Percentiles rank a stretch among this genome's conserved stretches.
These are phyloP conservation scores for Trichoderma aggressivum DNA, from an alignment of 2,329 filamentous ascomycete species.

Conservation along the genomic window DNA sequence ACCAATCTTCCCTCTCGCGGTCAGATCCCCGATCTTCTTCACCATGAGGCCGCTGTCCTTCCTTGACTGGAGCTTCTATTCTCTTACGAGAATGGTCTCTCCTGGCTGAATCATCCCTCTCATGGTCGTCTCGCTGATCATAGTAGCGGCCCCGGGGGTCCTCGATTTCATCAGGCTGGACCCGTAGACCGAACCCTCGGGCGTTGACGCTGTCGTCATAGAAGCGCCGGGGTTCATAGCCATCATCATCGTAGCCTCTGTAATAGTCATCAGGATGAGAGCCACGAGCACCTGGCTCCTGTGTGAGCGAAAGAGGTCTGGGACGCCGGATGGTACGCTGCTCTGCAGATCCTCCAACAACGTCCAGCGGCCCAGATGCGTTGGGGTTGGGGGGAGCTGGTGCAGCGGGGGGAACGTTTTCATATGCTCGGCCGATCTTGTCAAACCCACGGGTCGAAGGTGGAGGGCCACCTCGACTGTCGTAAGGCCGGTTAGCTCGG, in stretches of 20 bases:
- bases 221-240: slow-evolving; percentile 39
- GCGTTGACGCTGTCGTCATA: slow-evolving; percentile 45
- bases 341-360: slow-evolving; percentile 18
- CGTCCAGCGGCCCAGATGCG: slow-evolving; percentile 23
- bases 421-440: slow-evolving; percentile 56
- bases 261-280: slow-evolving; percentile 48
- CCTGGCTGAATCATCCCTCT: slow-evolving; percentile 19
- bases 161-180: slow-evolving; percentile 36
- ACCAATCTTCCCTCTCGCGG: slow-evolving; percentile 30
- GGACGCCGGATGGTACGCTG: slow-evolving; percentile 29
- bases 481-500: slow-evolving; percentile 39
- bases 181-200: slow-evolving; percentile 53
- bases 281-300: slow-evolving; percentile 45
- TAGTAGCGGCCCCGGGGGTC: slow-evolving; percentile 39
- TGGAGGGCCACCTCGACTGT: slow-evolving; percentile 54
- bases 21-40: slow-evolving; percentile 29
- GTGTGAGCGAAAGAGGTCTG: slow-evolving; percentile 51
- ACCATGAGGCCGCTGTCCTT: slow-evolving; percentile 23
- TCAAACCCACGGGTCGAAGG: slow-evolving; percentile 69
- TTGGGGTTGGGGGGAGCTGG: slow-evolving; percentile 37
- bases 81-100: slow-evolving; percentile 26
- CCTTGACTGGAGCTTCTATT: slow-evolving; percentile 26
- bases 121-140: slow-evolving; percentile 30
- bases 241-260: slow-evolving; percentile 45
- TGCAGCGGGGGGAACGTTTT: slow-evolving; percentile 39